Evolutionary conservation across 257 asterid species (phyloP).

Genomic region (Ballota nigra): DNA sequence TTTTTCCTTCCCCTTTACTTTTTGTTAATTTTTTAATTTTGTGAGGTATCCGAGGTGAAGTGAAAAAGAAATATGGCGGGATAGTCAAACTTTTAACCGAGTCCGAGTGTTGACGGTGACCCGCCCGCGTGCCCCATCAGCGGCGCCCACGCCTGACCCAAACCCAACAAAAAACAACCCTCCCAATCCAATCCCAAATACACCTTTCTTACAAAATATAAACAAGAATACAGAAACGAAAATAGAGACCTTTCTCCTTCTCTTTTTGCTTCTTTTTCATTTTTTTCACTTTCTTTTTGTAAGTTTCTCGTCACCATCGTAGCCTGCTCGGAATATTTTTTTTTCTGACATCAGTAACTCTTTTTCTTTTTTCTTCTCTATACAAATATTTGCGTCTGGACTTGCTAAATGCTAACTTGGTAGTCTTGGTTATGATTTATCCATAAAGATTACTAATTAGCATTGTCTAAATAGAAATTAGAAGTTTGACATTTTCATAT

Average conservation of each 20-base stretch:
- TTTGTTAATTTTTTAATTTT: neutral
- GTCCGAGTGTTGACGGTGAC: conserved; percentile 28
- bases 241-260: conserved; percentile 11
- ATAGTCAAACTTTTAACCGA: conserved; percentile 38
- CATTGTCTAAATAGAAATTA: no score
- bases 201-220: neutral
- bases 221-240: neutral
- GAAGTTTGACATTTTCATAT: no score
- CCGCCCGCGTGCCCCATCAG: conserved; percentile 25
- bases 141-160: neutral
- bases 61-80: neutral
- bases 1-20: neutral
- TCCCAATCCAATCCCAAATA: neutral
- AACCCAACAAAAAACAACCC: conserved; percentile 9
- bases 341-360: neutral
- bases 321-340: neutral
- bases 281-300: conserved; percentile 32
- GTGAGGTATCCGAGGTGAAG: neutral
- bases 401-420: neutral
- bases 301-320: conserved; percentile 37
- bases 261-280: neutral
- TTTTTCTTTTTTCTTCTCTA: conserved; percentile 11
- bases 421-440: no score
- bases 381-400: neutral
- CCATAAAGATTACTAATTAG: no score